Base-by-base conservation (phyloP, 2,329 filamentous ascomycete species). In the Aureobasidium sp. region DNA sequence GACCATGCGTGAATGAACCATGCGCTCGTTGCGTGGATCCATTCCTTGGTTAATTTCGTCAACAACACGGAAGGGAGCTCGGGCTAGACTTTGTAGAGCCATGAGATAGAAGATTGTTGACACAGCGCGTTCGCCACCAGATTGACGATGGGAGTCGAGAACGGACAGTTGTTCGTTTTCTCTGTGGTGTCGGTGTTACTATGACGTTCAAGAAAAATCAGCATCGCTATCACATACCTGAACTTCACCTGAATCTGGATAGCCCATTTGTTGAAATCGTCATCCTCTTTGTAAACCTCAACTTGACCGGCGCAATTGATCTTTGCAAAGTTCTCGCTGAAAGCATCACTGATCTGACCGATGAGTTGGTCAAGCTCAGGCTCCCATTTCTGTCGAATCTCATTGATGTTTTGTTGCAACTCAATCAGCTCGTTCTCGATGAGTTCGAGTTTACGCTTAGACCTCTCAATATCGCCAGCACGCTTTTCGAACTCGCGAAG, bases 11-110 rank as follows among this genome's bases (percentile, higher is more conserved):
- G 93, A 91, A 76, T 99, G 94, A 17, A 99, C 92, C 85, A 97
- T 95, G 29, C 94, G 89, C 76, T 99, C 94, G 75, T 99, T 99
- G 69, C 94, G 87, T 47, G 93, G 94, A 74, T 99, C 94, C 94
- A 99, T 99, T 67, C 94, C 94, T 77, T 99, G 94, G 72, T 99
- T 99, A 81, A 99, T 99, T 78, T 99, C 94, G 75, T 99, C 94
- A 63, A 99, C 94, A 54, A 99, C 93, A 58, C 94, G 91, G 83
- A 99, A 99, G 1, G 94, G 94, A 3, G 92, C 91, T 69, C 91
- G 89, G 17, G 94, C 93, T 69, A 99, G 86, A 54, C 90, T 90
- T 74, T 99, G 94, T 29, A 99, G 83, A 5, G 94, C 91, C 92
- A 99, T 97, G 62, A 99, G 90, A 77, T 95, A 99, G 81, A 97